Base-by-base conservation (phyloP, 2,329 filamentous ascomycete genomes). In the Aspergillus tamarii region DNA sequence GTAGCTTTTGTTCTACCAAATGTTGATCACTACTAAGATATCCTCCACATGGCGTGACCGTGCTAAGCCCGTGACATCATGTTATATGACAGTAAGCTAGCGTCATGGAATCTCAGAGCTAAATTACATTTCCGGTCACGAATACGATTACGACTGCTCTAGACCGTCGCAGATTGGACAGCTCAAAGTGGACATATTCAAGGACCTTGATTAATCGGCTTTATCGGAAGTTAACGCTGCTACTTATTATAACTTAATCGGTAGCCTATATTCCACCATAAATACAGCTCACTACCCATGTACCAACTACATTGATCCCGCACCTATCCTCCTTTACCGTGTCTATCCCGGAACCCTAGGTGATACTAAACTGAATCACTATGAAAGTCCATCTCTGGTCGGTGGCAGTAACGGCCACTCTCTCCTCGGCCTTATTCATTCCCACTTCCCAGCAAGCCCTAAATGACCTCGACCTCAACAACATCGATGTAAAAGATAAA, bases 401-500 rank as follows among this genome's bases (percentile, higher is more conserved):
- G 68, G 77, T 83, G 64, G 74, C 84, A 14, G 43, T 59, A 23
- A 48, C 55, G 30, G 78, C 81, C 60, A 80, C 82, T 16, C 69
- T 84, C 61, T 74, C 77, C 64, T 75, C 81, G 55, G 84, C 83
- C 56, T 78, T 86, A 61, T 82, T 86, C 54, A 77, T 85, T 60
- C 82, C 84, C 34, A 46, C 46, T 26, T 75, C 82, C 56, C 79
- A 84, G 65, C 73, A 83, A 63, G 75, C 64, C 30, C 54, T 70
- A 32, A 45, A 48, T 39, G 61, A 64, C 36, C 43, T 61, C 16
- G 55, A 62, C 28, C n/a, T 34, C 11, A 14, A 45, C 43, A 30
- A n/a, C 39, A 21, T 19, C 14, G n/a, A 59, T 6, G 5, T 16
- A 23, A 45, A 46, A 14, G 26, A 30, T 19, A 50, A 30, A 7